These are phyloP conservation scores for Ceratobasidium sp. DNA, from an alignment of 1,284 basidiomycete genomes.

Conservation along the genomic window DNA sequence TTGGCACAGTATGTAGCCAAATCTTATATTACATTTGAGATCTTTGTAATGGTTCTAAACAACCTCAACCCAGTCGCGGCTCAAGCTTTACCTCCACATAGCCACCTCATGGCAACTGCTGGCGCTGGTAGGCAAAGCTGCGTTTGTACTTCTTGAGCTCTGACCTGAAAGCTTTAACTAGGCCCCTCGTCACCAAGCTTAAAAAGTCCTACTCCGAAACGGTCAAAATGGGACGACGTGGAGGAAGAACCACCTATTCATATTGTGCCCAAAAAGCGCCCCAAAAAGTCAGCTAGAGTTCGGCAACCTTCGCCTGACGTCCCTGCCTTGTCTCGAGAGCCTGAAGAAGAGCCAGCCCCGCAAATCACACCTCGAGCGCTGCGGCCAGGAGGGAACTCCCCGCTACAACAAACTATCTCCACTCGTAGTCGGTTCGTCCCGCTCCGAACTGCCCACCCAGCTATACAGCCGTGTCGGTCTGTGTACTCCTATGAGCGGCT, in stretches of 20 bases:
- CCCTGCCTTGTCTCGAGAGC: conserved; percentile 31
- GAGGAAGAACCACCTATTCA: conserved; percentile 54
- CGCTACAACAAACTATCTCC: background rate
- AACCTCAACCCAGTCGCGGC: background rate
- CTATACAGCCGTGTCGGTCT: conserved; percentile 84
- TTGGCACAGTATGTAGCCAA: too few relatives aligned
- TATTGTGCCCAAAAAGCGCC: conserved; percentile 42
- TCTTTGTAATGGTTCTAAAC: background rate
- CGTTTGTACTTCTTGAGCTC: background rate
- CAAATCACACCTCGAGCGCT: conserved; percentile 34
- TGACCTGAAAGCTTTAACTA: background rate
- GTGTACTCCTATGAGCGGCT: conserved; percentile 94
- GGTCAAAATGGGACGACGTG: conserved; percentile 76
- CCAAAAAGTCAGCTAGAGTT: conserved; percentile 46
- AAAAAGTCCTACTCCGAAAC: conserved; percentile 58
- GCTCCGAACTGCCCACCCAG: conserved; percentile 78
- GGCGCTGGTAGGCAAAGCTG: conserved; percentile 20
- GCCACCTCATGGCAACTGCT: conserved; percentile 38
- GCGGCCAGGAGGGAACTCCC: conserved; percentile 26
- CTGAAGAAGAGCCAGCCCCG: conserved; percentile 28
- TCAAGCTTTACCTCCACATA: background rate
- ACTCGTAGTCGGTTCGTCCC: conserved; percentile 68
- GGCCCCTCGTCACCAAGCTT: conserved; percentile 34
- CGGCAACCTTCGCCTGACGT: conserved; percentile 40
- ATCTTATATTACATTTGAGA: too few relatives aligned